Evolutionary conservation across 768 basidiomycete genomes (phyloP).

Genomic region (Stropharia rugosoannulata): DNA sequence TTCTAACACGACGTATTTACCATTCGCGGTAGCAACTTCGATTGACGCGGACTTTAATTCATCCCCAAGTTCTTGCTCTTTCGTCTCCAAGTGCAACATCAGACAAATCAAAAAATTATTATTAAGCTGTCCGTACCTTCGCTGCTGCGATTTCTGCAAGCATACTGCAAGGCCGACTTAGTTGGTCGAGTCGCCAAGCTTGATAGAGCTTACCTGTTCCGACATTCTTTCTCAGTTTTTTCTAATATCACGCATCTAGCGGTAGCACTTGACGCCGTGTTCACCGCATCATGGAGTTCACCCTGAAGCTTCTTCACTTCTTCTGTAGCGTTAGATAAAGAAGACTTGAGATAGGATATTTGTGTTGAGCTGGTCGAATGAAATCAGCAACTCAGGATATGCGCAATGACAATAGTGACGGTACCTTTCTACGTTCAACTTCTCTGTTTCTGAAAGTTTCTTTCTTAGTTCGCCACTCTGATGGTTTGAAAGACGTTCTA

Average conservation of each 20-base stretch:
- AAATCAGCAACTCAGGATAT: neutral
- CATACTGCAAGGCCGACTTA: neutral
- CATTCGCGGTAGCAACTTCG: neutral
- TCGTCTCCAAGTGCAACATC: neutral
- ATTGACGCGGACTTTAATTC: neutral
- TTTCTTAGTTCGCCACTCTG: neutral
- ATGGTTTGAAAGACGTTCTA: neutral
- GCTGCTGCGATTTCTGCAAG: neutral
- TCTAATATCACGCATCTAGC: slow-evolving; percentile 5
- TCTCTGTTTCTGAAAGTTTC: slow-evolving; percentile 6
- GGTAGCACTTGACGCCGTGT: neutral
- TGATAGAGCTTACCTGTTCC: neutral
- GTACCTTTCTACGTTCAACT: slow-evolving; percentile 6
- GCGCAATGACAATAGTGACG: neutral
- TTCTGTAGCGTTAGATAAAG: neutral
- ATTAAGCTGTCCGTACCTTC: neutral
- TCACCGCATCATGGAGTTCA: neutral
- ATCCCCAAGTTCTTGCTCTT: neutral
- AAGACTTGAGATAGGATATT: neutral
- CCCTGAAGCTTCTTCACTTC: neutral
- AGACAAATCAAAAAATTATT: neutral
- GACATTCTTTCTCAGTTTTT: neutral
- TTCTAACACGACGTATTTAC: neutral
- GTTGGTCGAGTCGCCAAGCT: neutral
- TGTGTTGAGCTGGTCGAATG: neutral